phyloP scores from a whole-genome alignment of 2,329 filamentous ascomycete genomes.

The Akanthomyces muscarius region DNA sequence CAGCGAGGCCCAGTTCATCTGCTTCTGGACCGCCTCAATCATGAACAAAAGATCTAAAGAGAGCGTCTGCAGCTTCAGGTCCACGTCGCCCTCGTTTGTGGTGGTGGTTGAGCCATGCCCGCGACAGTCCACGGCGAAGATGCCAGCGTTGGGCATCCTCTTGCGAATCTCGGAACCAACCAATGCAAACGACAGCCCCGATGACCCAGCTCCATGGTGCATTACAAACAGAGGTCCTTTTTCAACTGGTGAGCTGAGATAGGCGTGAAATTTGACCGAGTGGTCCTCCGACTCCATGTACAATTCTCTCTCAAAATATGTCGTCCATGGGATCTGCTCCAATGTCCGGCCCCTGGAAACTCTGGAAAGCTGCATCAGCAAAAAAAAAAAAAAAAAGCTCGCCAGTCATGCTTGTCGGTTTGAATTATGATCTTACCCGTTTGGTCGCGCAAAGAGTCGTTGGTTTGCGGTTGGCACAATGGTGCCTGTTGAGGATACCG shows the following conservation, averaged over 20 bases:
- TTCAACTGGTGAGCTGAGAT: constrained; percentile 75
- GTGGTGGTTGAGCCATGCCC: constrained; percentile 75
- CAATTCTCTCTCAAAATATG: constrained; percentile 86
- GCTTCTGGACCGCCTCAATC: constrained; percentile 60
- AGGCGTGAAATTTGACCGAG: constrained; percentile 71
- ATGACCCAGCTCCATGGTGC: constrained; percentile 93
- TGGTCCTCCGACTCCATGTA: constrained; percentile 55
- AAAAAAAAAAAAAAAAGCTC: not conserved
- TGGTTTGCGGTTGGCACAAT: constrained; percentile 73
- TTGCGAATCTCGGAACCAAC: constrained; percentile 74
- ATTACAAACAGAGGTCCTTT: constrained; percentile 82
- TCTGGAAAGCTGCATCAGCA: constrained; percentile 29
- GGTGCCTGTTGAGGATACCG: constrained; percentile 91
- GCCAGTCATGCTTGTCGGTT: not conserved
- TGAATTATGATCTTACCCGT: constrained; percentile 49
- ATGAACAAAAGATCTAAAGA: constrained; percentile 68
- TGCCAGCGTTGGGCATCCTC: constrained; percentile 71
- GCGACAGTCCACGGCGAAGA: constrained; percentile 81
- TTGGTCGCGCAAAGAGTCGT: constrained; percentile 67
- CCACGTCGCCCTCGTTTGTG: constrained; percentile 38
- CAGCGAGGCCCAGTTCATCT: constrained; percentile 68
- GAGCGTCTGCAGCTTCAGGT: constrained; percentile 70
- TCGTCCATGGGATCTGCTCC: constrained; percentile 75
- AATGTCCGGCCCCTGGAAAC: constrained; percentile 50
- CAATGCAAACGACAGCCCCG: constrained; percentile 84